These are phyloP conservation scores for Phylloporus sp. DNA, from an alignment of 768 basidiomycete species.

Conservation along the genomic window DNA sequence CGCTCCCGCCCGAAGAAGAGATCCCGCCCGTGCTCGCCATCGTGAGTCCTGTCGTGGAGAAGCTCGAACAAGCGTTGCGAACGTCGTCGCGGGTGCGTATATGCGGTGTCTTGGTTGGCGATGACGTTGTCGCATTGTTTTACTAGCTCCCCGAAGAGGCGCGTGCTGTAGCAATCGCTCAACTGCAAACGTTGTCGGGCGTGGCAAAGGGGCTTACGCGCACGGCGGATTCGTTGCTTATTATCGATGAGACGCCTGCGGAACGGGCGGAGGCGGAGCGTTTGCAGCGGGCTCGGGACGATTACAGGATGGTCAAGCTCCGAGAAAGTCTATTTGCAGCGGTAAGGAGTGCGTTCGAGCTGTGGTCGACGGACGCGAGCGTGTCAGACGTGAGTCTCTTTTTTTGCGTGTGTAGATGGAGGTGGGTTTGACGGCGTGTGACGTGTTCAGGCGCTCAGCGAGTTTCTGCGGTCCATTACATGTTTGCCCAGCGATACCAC, in stretches of 20 bases:
- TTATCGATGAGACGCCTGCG: constrained; percentile 54
- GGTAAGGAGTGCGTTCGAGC: constrained; percentile 55
- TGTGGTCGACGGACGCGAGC: constrained; percentile 78
- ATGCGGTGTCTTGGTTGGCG: neutral
- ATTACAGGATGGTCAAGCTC: constrained; percentile 56
- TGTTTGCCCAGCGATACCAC: constrained; percentile 73
- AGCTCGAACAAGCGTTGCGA: constrained; percentile 57
- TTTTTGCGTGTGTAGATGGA: neutral
- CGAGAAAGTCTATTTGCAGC: constrained; percentile 62
- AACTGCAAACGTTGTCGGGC: constrained; percentile 78
- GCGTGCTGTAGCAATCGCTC: constrained; percentile 56
- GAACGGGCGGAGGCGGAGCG: constrained; percentile 46
- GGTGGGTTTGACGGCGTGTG: neutral
- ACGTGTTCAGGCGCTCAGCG: constrained; percentile 64
- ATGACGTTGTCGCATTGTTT: neutral
- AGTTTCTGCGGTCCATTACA: constrained; percentile 82
- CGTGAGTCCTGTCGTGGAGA: constrained; percentile 66
- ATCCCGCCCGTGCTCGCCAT: constrained; percentile 78
- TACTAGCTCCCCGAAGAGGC: constrained; percentile 69
- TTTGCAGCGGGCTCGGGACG: constrained; percentile 57
- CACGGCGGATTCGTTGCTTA: constrained; percentile 59
- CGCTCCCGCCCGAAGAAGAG: constrained; percentile 71
- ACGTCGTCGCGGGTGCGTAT: constrained; percentile 47
- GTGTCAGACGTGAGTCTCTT: constrained; percentile 62
- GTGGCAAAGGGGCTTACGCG: constrained; percentile 85